Conservation (phyloP, 176 grass and related monocot species). For the Guadua angustifolia region DNA sequence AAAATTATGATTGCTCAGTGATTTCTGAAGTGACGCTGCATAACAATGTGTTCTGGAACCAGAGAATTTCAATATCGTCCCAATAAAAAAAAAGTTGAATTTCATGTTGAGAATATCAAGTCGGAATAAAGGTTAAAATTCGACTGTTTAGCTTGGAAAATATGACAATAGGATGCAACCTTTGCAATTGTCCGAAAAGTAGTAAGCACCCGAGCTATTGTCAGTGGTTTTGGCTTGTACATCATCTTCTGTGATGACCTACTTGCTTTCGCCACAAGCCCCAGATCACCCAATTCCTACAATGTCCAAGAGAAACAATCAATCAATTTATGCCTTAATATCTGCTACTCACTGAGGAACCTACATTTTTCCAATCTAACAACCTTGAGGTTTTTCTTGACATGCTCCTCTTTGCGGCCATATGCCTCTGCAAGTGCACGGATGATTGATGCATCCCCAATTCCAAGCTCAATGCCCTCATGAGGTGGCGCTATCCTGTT, state of each 20-base stretch:
- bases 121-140: not conserved
- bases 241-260: constrained; percentile 88
- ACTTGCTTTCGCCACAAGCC: constrained; percentile 95
- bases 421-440: constrained; percentile 93
- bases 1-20: constrained; percentile 6
- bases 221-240: constrained; percentile 82
- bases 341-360: constrained; percentile 11
- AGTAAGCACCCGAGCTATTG: constrained; percentile 77
- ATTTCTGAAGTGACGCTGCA: constrained; percentile 20
- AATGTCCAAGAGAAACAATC: constrained; percentile 13
- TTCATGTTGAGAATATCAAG: constrained; percentile 8
- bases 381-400: constrained; percentile 93
- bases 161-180: constrained; percentile 44
- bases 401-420: constrained; percentile 93
- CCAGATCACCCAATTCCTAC: constrained; percentile 96
- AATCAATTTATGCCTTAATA: constrained; percentile 18
- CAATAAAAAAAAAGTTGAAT: constrained; percentile 17
- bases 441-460: constrained; percentile 85
- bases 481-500: constrained; percentile 90
- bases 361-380: constrained; percentile 30
- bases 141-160: constrained; percentile 18
- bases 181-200: constrained; percentile 89
- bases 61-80: constrained; percentile 5
- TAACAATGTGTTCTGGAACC: not conserved
- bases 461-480: constrained; percentile 93